Evolutionary conservation across 306 rosid genomes (phyloP).

Genomic region (Alnus rubra): DNA sequence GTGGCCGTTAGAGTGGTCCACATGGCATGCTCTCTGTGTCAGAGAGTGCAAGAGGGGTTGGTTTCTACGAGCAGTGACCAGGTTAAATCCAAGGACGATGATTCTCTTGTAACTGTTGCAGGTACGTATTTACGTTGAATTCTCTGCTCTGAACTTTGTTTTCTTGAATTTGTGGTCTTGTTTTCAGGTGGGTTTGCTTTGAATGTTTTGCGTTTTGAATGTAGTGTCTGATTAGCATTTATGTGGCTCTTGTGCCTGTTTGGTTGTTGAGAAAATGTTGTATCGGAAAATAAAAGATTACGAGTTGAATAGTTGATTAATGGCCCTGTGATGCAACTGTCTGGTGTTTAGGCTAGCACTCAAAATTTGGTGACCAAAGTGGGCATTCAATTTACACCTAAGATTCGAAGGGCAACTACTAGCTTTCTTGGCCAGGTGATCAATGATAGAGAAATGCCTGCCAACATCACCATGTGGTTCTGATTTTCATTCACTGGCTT

Average conservation of each 20-base stretch:
- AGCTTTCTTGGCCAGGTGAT: no score
- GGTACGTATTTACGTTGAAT: constrained; percentile 57
- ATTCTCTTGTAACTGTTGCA: constrained; percentile 90
- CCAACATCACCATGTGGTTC: no score
- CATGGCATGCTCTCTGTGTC: constrained; percentile 76
- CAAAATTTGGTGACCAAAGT: no score
- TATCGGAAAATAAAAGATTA: background rate
- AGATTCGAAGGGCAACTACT: no score
- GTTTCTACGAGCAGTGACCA: constrained; percentile 36
- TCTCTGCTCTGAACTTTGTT: background rate
- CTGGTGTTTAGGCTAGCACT: no score
- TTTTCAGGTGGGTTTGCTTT: background rate
- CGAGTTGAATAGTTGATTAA: background rate
- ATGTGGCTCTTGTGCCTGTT: constrained; percentile 7
- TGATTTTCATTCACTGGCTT: no score
- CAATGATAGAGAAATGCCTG: no score
- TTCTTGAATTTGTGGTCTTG: background rate
- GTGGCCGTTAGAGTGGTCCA: constrained; percentile 88
- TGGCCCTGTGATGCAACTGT: background rate
- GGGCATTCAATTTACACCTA: no score
- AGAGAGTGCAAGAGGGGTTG: constrained; percentile 69
- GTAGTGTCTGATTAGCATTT: constrained; percentile 5
- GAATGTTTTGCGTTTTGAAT: constrained; percentile 15
- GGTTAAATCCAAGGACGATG: constrained; percentile 80
- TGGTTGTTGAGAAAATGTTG: background rate